A percentile compares a stretch with the other conserved stretches of the same genome.
Evolutionary conservation across 768 basidiomycete species (phyloP).

Genomic region (Macrocybe gigantea): DNA sequence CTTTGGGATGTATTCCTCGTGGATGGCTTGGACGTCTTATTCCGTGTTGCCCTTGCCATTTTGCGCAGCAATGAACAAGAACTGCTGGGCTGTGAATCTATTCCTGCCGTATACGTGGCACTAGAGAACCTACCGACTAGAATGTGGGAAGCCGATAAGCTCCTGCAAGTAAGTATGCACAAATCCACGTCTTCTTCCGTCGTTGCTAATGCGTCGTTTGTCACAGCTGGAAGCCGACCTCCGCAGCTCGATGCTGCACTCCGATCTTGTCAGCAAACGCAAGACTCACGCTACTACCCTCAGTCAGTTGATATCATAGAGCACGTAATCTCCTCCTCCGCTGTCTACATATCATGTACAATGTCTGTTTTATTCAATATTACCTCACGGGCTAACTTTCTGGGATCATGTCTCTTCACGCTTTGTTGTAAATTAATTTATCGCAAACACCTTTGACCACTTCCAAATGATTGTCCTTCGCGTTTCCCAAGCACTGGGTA

Average conservation of each 20-base stretch:
- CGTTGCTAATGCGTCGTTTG: background rate
- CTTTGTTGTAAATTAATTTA: no score
- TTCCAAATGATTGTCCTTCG: no score
- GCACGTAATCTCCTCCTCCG: background rate
- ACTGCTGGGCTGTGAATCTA: constrained; percentile 76
- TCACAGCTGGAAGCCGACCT: constrained; percentile 54
- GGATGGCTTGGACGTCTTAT: constrained; percentile 87
- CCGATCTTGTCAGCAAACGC: constrained; percentile 51
- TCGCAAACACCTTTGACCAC: no score
- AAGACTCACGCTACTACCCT: constrained; percentile 44
- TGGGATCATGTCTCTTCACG: no score
- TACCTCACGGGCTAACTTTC: background rate
- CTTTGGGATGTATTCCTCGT: constrained; percentile 96
- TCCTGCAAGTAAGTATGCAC: constrained; percentile 65
- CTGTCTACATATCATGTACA: background rate
- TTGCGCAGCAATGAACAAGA: constrained; percentile 81
- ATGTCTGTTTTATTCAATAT: background rate
- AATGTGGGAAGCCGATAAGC: constrained; percentile 89
- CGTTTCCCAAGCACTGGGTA: no score
- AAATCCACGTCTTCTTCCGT: background rate
- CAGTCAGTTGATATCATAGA: constrained; percentile 31
- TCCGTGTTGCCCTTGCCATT: constrained; percentile 86
- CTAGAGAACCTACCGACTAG: constrained; percentile 86
- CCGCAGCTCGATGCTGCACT: constrained; percentile 42
- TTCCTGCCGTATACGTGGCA: constrained; percentile 85